phyloP scores from a whole-genome alignment of 768 basidiomycete genomes.

The Cyclocybe cylindracea region DNA sequence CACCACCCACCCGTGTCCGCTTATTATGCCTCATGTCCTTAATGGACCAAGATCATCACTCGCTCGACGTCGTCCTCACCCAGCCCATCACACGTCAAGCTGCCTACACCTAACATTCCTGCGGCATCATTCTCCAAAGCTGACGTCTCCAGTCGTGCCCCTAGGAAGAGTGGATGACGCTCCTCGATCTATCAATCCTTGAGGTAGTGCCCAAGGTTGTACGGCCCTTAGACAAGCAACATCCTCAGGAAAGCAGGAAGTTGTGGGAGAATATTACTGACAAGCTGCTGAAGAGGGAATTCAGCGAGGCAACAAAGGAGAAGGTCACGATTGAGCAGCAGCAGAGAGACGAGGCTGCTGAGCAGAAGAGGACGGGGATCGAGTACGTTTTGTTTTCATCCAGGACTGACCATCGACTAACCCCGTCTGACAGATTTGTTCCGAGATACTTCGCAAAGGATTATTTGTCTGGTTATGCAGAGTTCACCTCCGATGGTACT shows the following conservation, averaged over 20 bases:
- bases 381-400: constrained; percentile 55
- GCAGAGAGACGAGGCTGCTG: constrained; percentile 87
- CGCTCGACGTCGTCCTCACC: constrained; percentile 49
- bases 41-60: constrained; percentile 44
- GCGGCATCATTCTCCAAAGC: constrained; percentile 44
- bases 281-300: constrained; percentile 80
- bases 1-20: constrained; percentile 97
- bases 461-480: constrained; percentile 63
- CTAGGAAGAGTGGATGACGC: constrained; percentile 57
- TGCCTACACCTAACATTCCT: constrained; percentile 36
- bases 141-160: constrained; percentile 39
- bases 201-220: constrained; percentile 80
- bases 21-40: constrained; percentile 77
- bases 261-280: constrained; percentile 87
- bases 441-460: constrained; percentile 78
- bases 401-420: too few species aligned
- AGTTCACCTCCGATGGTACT: constrained; percentile 69
- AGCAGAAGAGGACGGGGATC: constrained; percentile 78
- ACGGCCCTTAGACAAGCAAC: constrained; percentile 78
- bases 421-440: constrained; percentile 71
- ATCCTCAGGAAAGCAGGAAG: constrained; percentile 78
- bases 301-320: constrained; percentile 85
- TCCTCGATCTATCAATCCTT: constrained; percentile 78
- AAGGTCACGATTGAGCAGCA: constrained; percentile 92
- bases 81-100: constrained; percentile 42